These are phyloP conservation scores for Ilyonectria mors-panacis DNA, from an alignment of 2,329 filamentous ascomycete species.

Conservation along the genomic window DNA sequence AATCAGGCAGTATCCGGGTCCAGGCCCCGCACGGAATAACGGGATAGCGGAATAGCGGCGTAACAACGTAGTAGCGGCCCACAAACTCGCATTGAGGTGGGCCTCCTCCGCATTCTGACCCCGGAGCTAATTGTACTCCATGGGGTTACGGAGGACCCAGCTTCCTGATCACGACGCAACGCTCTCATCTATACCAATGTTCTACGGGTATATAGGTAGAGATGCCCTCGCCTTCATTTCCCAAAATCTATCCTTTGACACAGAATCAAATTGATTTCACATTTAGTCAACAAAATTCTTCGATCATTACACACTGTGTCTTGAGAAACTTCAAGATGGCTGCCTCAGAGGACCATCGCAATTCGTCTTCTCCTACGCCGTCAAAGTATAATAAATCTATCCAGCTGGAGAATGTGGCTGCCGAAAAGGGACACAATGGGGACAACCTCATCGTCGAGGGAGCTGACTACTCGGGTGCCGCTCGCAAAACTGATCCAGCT, in stretches of 20 bases:
- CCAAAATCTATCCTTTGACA: not conserved
- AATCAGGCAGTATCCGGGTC: not conserved
- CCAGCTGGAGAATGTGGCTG: not conserved
- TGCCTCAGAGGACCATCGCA: not conserved
- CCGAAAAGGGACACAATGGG: not conserved
- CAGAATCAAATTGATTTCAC: not conserved
- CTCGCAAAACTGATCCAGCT: slow-evolving; percentile 42
- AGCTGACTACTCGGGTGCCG: slow-evolving; percentile 40
- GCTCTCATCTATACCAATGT: not conserved
- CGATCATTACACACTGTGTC: not conserved
- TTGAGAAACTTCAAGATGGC: not conserved
- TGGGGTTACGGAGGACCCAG: not conserved
- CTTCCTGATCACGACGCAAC: not conserved
- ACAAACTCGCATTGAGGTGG: not conserved
- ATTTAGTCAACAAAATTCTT: not conserved
- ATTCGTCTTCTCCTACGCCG: not conserved
- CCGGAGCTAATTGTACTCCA: slow-evolving; percentile 13
- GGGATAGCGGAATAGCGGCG: slow-evolving; percentile 33
- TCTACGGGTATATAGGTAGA: not conserved
- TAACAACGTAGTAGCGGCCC: not conserved
- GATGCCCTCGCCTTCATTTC: not conserved
- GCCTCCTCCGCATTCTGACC: slow-evolving; percentile 13
- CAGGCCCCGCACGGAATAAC: slow-evolving; percentile 10
- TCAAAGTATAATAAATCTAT: not conserved
- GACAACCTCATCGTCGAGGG: not conserved